These are phyloP conservation scores for Colletotrichum viniferum DNA, from an alignment of 2,329 filamentous ascomycete species.

Conservation along the genomic window DNA sequence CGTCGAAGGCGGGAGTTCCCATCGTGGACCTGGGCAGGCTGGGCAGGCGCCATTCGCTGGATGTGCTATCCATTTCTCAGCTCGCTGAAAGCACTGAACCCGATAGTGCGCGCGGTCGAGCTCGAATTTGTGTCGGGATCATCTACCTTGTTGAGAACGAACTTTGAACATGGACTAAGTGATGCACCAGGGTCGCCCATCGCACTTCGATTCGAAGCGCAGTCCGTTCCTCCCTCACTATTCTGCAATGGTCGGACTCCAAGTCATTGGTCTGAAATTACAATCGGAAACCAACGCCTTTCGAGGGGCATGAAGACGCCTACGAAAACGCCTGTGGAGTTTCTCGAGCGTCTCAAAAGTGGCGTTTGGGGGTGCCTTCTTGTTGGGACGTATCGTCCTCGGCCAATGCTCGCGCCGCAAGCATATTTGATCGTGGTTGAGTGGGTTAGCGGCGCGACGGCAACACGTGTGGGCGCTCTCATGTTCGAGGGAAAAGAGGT, in stretches of 20 bases:
- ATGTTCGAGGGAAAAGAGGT: not conserved
- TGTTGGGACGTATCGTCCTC: not conserved
- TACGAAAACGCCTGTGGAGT: not conserved
- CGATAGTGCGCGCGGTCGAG: not conserved
- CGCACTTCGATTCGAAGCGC: not conserved
- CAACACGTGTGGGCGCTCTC: not conserved
- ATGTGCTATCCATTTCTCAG: not conserved
- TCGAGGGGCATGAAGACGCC: not conserved
- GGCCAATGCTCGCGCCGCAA: not conserved
- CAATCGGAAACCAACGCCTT: not conserved
- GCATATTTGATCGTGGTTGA: not conserved
- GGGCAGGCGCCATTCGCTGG: not conserved
- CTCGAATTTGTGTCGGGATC: not conserved
- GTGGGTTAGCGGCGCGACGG: not conserved
- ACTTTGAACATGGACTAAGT: not conserved
- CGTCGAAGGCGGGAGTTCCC: not conserved
- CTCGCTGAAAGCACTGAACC: not conserved
- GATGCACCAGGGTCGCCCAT: not conserved
- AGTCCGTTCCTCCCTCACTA: not conserved
- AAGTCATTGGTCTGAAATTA: not conserved
- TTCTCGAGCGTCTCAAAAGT: not conserved
- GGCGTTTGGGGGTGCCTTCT: not conserved
- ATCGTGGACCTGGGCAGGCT: not conserved
- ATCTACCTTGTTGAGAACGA: not conserved
- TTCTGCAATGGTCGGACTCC: not conserved